phyloP scores from a whole-genome alignment of 2,329 filamentous ascomycete genomes.

The Fusarium pseudoanthophilum region DNA sequence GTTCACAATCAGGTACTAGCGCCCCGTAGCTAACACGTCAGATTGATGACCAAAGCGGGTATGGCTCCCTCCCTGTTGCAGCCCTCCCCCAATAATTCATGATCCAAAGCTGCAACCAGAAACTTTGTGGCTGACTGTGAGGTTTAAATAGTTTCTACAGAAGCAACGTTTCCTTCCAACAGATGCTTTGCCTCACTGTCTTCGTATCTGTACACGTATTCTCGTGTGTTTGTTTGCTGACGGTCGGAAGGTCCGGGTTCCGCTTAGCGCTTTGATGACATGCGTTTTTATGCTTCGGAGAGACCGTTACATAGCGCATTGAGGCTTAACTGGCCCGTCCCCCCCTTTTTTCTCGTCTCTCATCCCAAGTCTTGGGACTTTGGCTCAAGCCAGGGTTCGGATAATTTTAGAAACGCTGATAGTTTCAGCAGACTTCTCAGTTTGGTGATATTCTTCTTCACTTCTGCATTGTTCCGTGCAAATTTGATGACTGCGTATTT shows the following conservation, averaged over 20 bases:
- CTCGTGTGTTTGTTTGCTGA: neutral
- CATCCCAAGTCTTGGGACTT: constrained; percentile 13
- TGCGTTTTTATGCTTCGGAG: constrained; percentile 5
- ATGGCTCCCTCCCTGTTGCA: neutral
- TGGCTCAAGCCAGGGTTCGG: neutral
- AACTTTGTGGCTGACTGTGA: neutral
- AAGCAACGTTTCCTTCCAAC: neutral
- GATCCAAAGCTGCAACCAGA: neutral
- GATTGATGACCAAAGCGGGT: constrained; percentile 13
- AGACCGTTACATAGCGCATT: constrained; percentile 24
- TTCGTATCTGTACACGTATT: neutral
- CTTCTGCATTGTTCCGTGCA: neutral
- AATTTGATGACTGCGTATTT: neutral
- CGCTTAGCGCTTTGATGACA: constrained; percentile 22
- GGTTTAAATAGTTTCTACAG: neutral
- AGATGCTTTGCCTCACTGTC: neutral
- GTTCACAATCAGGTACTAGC: constrained; percentile 20
- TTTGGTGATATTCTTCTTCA: neutral
- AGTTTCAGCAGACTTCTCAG: neutral
- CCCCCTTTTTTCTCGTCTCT: neutral
- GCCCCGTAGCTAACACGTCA: constrained; percentile 15
- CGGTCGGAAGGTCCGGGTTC: constrained; percentile 7
- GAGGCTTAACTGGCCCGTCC: constrained; percentile 20
- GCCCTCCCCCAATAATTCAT: neutral
- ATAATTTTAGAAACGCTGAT: constrained; percentile 7